phyloP scores from a whole-genome alignment of 768 basidiomycete species.

The Crassisporium funariophilum region DNA sequence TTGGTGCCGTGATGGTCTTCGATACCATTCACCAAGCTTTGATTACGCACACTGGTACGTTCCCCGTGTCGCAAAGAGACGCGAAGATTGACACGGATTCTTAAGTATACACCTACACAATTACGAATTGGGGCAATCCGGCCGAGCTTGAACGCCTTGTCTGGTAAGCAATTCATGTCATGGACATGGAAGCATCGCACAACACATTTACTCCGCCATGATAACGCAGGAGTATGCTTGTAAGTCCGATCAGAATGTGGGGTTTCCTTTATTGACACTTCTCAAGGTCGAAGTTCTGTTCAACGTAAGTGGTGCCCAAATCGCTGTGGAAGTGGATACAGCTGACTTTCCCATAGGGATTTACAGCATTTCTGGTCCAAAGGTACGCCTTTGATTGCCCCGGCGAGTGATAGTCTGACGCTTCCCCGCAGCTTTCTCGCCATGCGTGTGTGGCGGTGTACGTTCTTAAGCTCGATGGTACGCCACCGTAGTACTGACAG shows the following conservation, averaged over 20 bases:
- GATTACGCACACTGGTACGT: conserved; percentile 5
- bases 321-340: not conserved
- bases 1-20: not conserved
- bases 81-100: not conserved
- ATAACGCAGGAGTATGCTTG: conserved; percentile 22
- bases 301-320: conserved; percentile 16
- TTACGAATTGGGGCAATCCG: conserved; percentile 24
- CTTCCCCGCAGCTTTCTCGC: conserved; percentile 26
- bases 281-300: conserved; percentile 31
- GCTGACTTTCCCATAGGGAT: conserved; percentile 14
- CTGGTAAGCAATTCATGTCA: conserved; percentile 16
- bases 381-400: conserved; percentile 13
- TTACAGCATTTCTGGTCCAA: conserved; percentile 30
- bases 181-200: not conserved
- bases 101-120: conserved; percentile 24
- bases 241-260: conserved; percentile 6
- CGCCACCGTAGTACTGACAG: too few relatives aligned
- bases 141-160: conserved; percentile 18
- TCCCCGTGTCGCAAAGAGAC: not conserved
- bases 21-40: not conserved
- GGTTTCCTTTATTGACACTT: not conserved
- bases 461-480: conserved; percentile 6
- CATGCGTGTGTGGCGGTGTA: conserved; percentile 30
- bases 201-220: not conserved
- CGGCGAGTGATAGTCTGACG: not conserved